A percentile compares a stretch with the other conserved stretches of the same genome.
phyloP scores from a whole-genome alignment of 805 yeast species.

The Dipodascopsis tothii region DNA sequence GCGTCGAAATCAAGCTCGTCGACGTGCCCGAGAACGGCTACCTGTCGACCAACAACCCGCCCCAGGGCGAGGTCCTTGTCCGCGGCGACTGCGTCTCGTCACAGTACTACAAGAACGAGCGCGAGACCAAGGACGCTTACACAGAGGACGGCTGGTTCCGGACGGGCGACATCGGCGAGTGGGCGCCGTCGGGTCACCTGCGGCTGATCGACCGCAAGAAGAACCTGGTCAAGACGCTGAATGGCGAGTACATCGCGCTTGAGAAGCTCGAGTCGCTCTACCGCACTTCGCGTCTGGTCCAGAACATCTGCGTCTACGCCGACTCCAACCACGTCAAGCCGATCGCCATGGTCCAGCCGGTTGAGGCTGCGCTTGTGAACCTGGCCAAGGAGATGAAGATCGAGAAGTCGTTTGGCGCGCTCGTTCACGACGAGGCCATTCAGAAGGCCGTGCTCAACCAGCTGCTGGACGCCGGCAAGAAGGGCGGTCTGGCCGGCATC shows the following conservation, averaged over 20 bases:
- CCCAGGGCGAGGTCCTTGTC: constrained; percentile 88
- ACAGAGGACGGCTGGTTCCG: constrained; percentile 86
- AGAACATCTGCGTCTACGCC: constrained; percentile 87
- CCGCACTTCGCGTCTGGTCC: constrained; percentile 69
- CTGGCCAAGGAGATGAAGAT: constrained; percentile 53
- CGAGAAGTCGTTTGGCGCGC: constrained; percentile 42
- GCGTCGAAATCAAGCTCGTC: constrained; percentile 78
- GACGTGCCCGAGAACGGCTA: constrained; percentile 91
- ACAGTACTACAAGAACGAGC: constrained; percentile 74
- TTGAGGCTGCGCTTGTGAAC: constrained; percentile 54
- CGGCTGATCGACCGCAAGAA: constrained; percentile 87
- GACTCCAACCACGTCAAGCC: constrained; percentile 85
- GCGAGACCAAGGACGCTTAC: constrained; percentile 71
- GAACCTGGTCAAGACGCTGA: constrained; percentile 88
- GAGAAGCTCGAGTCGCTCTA: constrained; percentile 89
- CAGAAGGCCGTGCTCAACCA: constrained; percentile 47
- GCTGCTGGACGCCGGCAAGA: constrained; percentile 65
- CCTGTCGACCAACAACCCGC: constrained; percentile 58
- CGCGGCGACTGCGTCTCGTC: constrained; percentile 64
- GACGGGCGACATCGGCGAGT: constrained; percentile 95
- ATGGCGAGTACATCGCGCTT: constrained; percentile 96
- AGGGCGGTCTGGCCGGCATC: constrained; percentile 75
- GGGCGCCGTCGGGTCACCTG: constrained; percentile 74
- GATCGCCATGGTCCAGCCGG: constrained; percentile 80
- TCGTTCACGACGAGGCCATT: constrained; percentile 52